Base-by-base conservation (phyloP, 495 filamentous ascomycete species). In the Tuber borchii region DNA sequence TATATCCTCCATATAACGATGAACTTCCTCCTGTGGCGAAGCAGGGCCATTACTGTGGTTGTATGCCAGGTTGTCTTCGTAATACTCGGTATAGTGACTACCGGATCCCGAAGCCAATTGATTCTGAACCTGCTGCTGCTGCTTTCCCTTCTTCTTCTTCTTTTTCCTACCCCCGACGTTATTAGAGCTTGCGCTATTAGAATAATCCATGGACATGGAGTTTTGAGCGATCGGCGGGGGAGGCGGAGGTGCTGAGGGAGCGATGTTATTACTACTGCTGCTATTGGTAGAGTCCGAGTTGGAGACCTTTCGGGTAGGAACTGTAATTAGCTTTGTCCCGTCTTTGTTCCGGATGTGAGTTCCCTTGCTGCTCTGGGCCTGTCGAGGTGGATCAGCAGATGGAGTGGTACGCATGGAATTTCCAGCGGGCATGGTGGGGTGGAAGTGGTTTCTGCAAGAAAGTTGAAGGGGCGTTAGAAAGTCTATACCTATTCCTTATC, bases 251-350 rank as follows among this genome's bases (percentile, higher is more conserved):
- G 79, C 40, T 70, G 77, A 65, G 44, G 69, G 51, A 17, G 80
- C 70, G 56, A 75, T 71, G 10, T 65, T 73, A 71, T 73, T 79
- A 65, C 73, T 78, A 14, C 51, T 79, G 42, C 77, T 79, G 73
- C 72, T 70, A 16, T 76, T 73, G 76, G 85, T 85, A 4, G 88
- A 86, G 44, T 89, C 88, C 74, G 85, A 85, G 44, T 85, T 84
- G 45, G 85, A 85, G 65, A 80, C 86, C 71, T 84, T 84, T 83
- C 90, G 89, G n/a, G 81, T 79, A 69, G 89, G 89, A 72, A 90
- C 87, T 46, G 88, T 90, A 79, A 90, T 90, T 82, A 88, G 88
- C 84, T 91, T 90, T 44, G 89, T 90, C 61, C 89, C 89, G 85
- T 91, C 89, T 81, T 90, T 91, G 82, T 90, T 91, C 45, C 81